Base-by-base conservation (phyloP, 768 basidiomycete genomes). In the button mushroom (Agaricus bisporus) region DNA sequence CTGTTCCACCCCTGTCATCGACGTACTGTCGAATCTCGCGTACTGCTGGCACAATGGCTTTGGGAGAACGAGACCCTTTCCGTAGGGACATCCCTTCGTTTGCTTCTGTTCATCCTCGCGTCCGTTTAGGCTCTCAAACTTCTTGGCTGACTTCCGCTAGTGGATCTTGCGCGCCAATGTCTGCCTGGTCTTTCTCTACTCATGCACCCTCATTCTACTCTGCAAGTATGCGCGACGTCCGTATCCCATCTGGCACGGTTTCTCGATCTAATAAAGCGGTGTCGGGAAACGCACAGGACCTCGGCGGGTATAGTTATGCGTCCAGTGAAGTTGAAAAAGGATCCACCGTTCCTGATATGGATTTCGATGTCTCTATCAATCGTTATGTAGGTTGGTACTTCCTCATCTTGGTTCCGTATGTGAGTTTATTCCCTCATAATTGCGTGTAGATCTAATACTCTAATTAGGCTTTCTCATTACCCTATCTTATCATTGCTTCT, bases 111-210 rank as follows among this genome's bases (percentile, higher is more conserved):
- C 61, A 70, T 41, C 73, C 73, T 35, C 79, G 77, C 38, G 64
- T 64, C 29, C 80, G 85, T 29, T 64, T 82, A 17, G 82, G 76
- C 8, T 87, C 86, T 6, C 84, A 86, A 63, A 80, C 72, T 15
- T 90, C 87, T 4, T 89, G 88, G 88, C 65, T 90, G 52, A 84
- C 84, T 0, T 85, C 85, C 3, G 76, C 77, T 6, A 73, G 79
- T 41, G 80, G 73, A 10, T 79, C 83, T 10, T 81, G 79, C 41
- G 68, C 73, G 12, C 82, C 83, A 0, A 53, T 82, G 18, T 80
- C 86, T 20, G 76, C 79, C 8, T 89, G 86, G 84, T 86, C 85
- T 1, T 88, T 79, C 70, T 80, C 88, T 15, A 67, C 79, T 3
- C 64, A 61, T 26, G 71, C 72, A 38, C 64, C 65, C 17, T 66